Evolutionary conservation across 768 basidiomycete species (phyloP).

Genomic region (Tulasnella sp.): DNA sequence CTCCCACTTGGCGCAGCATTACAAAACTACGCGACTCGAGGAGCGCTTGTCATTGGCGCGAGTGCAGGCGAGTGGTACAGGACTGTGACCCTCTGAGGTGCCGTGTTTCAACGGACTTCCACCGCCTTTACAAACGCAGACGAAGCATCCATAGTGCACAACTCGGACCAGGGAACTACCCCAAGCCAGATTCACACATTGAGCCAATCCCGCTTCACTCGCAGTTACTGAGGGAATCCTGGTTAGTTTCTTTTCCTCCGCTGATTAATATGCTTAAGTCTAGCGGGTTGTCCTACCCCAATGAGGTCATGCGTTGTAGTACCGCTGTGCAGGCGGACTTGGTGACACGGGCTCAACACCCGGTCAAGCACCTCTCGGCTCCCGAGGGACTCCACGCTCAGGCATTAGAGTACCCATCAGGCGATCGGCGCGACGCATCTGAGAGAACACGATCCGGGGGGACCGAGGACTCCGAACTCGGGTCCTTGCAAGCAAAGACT

Average conservation of each 20-base stretch:
- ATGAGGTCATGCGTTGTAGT: slow-evolving; percentile 43
- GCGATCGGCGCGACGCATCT: not conserved
- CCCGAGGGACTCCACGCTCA: not conserved
- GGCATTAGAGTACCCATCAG: not conserved
- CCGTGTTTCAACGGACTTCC: slow-evolving; percentile 71
- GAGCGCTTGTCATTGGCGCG: slow-evolving; percentile 51
- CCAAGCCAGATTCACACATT: slow-evolving; percentile 66
- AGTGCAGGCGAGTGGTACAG: slow-evolving; percentile 21
- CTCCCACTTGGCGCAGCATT: slow-evolving; percentile 77
- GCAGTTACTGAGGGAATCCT: slow-evolving; percentile 83
- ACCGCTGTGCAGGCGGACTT: not conserved
- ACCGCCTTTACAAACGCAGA: slow-evolving; percentile 47
- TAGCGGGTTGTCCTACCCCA: slow-evolving; percentile 75
- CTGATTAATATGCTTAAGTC: slow-evolving; percentile 87
- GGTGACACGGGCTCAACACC: not conserved
- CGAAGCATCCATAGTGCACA: slow-evolving; percentile 71
- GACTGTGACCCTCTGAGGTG: slow-evolving; percentile 72
- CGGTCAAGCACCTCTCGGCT: not conserved
- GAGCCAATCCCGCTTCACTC: slow-evolving; percentile 78
- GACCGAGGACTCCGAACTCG: not conserved
- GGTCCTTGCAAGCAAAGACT: not conserved
- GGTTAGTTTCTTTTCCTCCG: slow-evolving; percentile 86
- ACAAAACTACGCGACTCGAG: slow-evolving; percentile 77
- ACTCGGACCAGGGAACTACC: slow-evolving; percentile 45
- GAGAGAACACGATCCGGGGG: not conserved